Evolutionary conservation across 495 filamentous ascomycete species (phyloP).

Genomic region (Daldinia grandis): DNA sequence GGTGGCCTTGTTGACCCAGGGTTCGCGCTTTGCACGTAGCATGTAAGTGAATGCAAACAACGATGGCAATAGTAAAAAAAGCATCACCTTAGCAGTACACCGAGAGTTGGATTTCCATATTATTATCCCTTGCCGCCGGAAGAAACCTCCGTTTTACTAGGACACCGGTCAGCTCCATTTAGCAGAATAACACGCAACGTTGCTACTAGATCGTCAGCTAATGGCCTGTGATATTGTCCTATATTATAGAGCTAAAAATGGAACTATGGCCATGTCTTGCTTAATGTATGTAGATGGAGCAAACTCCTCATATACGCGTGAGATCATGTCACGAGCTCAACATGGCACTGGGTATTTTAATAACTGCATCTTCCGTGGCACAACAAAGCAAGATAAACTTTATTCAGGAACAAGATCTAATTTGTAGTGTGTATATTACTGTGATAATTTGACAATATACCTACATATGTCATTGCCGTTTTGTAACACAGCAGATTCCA

Average conservation of each 20-base stretch:
- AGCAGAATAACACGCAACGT: slow-evolving; percentile 20
- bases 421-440: neutral
- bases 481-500: slow-evolving; percentile 1
- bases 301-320: slow-evolving; percentile 18
- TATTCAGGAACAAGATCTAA: slow-evolving; percentile 2
- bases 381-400: neutral
- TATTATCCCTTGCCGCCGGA: slow-evolving; percentile 33
- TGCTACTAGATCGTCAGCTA: slow-evolving; percentile 11
- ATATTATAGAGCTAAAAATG: slow-evolving; percentile 3
- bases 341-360: slow-evolving; percentile 8
- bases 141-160: slow-evolving; percentile 14
- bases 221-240: slow-evolving; percentile 9
- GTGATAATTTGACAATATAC: neutral
- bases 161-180: slow-evolving; percentile 18
- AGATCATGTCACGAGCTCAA: slow-evolving; percentile 1
- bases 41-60: slow-evolving; percentile 27
- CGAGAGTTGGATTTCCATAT: slow-evolving; percentile 12
- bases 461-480: neutral
- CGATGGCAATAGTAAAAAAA: slow-evolving; percentile 17
- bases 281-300: slow-evolving; percentile 8
- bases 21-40: slow-evolving; percentile 30
- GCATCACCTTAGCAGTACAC: slow-evolving; percentile 14
- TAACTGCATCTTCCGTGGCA: slow-evolving; percentile 7
- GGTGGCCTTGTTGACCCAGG: slow-evolving; percentile 35
- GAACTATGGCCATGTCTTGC: slow-evolving; percentile 5